Evolutionary conservation across 495 filamentous ascomycete genomes (phyloP).

Genomic region (Aspergillus haitiensis): DNA sequence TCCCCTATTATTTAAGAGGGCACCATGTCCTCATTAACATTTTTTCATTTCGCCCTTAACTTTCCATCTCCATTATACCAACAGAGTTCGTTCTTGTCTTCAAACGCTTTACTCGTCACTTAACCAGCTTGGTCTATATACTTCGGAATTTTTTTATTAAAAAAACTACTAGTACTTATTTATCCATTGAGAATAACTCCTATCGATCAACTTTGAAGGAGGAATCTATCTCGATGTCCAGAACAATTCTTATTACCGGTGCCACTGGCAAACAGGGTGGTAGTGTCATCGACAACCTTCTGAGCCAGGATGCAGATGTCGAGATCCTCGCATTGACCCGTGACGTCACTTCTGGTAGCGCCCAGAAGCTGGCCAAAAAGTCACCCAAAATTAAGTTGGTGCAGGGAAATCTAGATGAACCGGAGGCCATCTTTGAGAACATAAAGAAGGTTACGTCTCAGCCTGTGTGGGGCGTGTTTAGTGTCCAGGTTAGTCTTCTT

Average conservation of each 20-base stretch:
- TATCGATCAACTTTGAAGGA: neutral
- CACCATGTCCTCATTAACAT: too few species aligned
- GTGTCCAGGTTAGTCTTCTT: slow-evolving; percentile 39
- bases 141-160: too few species aligned
- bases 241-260: slow-evolving; percentile 61
- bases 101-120: too few species aligned
- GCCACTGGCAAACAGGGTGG: slow-evolving; percentile 75
- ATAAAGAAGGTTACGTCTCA: slow-evolving; percentile 43
- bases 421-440: slow-evolving; percentile 52
- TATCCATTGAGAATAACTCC: neutral
- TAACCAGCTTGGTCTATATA: too few species aligned
- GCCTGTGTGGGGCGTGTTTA: slow-evolving; percentile 55
- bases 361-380: slow-evolving; percentile 50
- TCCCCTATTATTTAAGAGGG: too few species aligned
- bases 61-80: too few species aligned
- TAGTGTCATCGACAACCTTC: slow-evolving; percentile 57
- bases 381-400: slow-evolving; percentile 54
- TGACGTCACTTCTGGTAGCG: slow-evolving; percentile 51
- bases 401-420: slow-evolving; percentile 56
- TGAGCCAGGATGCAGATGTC: slow-evolving; percentile 45
- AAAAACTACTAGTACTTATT: too few species aligned
- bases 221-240: slow-evolving; percentile 5
- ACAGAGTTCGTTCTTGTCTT: too few species aligned
- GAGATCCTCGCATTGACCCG: slow-evolving; percentile 72
- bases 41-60: too few species aligned